phyloP scores from a whole-genome alignment of 805 yeast species.

The Candida yuanshanica region DNA sequence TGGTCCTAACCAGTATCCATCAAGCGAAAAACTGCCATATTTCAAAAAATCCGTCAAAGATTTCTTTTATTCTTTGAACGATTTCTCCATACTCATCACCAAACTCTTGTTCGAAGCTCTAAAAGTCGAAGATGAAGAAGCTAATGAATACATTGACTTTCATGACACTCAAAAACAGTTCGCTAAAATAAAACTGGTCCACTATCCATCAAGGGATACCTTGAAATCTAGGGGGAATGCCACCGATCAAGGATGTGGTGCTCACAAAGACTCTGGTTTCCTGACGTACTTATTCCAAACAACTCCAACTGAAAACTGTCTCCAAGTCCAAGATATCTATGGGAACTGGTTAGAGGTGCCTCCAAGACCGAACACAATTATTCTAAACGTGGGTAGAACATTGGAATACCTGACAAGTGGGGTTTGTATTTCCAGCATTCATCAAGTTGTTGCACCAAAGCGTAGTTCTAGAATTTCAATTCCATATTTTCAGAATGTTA shows the following conservation, averaged over 20 bases:
- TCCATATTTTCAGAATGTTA: constrained; percentile 38
- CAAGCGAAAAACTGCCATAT: constrained; percentile 26
- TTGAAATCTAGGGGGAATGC: constrained; percentile 1
- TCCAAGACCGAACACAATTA: constrained; percentile 28
- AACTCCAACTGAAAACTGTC: constrained; percentile 14
- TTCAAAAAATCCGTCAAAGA: constrained; percentile 26
- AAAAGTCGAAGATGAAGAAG: constrained; percentile 37
- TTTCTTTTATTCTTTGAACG: constrained; percentile 42
- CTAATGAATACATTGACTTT: constrained; percentile 38
- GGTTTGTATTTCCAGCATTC: constrained; percentile 41
- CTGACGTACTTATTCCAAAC: constrained; percentile 36
- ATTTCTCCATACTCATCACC: constrained; percentile 37
- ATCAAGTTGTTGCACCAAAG: constrained; percentile 27
- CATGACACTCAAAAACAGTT: constrained; percentile 27
- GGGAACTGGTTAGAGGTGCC: constrained; percentile 41
- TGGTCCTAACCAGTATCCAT: constrained; percentile 45
- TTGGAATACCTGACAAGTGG: constrained; percentile 39
- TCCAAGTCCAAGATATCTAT: constrained; percentile 38
- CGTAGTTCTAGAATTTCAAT: constrained; percentile 29
- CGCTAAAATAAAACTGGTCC: constrained; percentile 32
- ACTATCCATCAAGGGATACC: constrained; percentile 28
- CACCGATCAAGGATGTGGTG: constrained; percentile 32
- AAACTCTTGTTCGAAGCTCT: constrained; percentile 50
- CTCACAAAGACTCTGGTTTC: constrained; percentile 36
- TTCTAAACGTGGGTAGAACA: constrained; percentile 39